Evolutionary conservation across 78 protist species (phyloP), one percentile per base, ranked within the genome.

Genomic region (Dictyostelium brefeldianum): DNA sequence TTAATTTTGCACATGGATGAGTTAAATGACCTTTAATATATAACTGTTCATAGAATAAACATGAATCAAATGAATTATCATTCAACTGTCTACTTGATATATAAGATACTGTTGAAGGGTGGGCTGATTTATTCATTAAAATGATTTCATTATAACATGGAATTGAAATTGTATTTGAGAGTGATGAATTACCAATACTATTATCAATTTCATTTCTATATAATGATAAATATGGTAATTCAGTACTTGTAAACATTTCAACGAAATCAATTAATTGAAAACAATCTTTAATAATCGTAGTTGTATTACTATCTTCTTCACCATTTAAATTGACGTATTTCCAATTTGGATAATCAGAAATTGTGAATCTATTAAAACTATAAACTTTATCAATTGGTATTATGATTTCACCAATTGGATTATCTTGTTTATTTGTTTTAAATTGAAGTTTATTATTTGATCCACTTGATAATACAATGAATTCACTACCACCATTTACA

Each of bases 31-130:
- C 77, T 17, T 69, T 69, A 29, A 18, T 36, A 17, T 69, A 36
- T 36, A 69, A 31, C 31, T 69, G 77, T 36, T 69, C 77, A 69
- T 69, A 69, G 51, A 69, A 69, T 69, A 36, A 18, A 36, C 31
- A 25, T 15, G 77, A 69, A 69, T 69, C 77, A 69, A 69, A 69
- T 14, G 14, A 17, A 69, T 36, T 54, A 15, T 54, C 59, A 54
- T 0, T 17, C 18, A 17, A 15, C 3, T 54, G 12, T 54, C 3
- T 54, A 11, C 1, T 54, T 54, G 12, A 11, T 17, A 54, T 15
- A 54, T 3, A 54, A 3, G 59, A 54, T 11, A 15, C 18, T 54
- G 43, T 36, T 36, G 43, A 36, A 36, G 43, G 1, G 43, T 36
- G 43, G 2, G 43, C 2, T 36, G 43, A 36, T 36, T 36, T 36